Base-by-base conservation (phyloP, 768 basidiomycete genomes). In the Lactarius quietus region DNA sequence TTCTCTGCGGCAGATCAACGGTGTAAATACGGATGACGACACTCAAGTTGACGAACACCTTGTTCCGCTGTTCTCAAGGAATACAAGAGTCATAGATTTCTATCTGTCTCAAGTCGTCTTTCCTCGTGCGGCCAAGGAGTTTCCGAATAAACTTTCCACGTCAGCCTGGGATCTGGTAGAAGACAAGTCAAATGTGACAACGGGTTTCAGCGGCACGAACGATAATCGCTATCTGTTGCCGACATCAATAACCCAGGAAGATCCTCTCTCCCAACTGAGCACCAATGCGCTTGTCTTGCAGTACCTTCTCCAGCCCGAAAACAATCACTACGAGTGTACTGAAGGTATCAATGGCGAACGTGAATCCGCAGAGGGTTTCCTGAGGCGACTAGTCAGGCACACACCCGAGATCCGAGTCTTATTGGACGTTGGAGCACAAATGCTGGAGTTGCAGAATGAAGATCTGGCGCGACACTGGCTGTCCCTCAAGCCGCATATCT, bases 151-250 rank as follows among this genome's bases (percentile, higher is more conserved):
- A 65, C 72, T 85, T 20, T 69, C 79, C 6, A 80, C 83, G 14
- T 81, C 80, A 1, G 78, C 78, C 1, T 85, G 84, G 84, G 84
- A 85, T 73, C 71, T 85, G 36, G 82, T 80, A 0, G 79, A 80
- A 58, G 63, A 61, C 5, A 81, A 76, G 55, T 23, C 36, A 12
- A 66, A 75, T 26, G 33, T 76, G 18, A 81, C 76, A 0, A 83
- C 83, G 0, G 83, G 82, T 2, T 85, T 85, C 66, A 84, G 82
- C 57, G 84, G 84, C 14, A 85, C 84, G 1, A 85, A 85, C 55
- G 84, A 85, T 62, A 77, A 78, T 29, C 74, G 73, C 14, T 69
- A 73, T 64, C 68, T 77, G 9, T 59, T 80, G 12, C 79, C 78
- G 1, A 65, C 73, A 0, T 72, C 77, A 5, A 76, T 80, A 15